These are phyloP conservation scores for Fusarium siculi DNA, from an alignment of 2,329 filamentous ascomycete species.

Conservation along the genomic window DNA sequence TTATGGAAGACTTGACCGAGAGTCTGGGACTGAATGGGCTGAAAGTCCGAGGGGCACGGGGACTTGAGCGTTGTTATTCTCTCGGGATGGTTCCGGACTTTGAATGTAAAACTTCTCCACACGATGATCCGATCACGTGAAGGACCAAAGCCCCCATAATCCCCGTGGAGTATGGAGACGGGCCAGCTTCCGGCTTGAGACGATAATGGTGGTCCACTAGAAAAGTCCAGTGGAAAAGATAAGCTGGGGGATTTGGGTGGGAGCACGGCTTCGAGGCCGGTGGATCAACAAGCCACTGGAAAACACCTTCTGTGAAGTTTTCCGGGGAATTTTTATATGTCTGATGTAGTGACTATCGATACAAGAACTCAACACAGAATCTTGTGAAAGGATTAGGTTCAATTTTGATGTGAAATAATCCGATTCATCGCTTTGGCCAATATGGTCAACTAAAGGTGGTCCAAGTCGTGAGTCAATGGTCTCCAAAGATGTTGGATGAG, in stretches of 20 bases:
- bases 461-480: not conserved
- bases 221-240: not conserved
- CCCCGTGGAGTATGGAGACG: constrained; percentile 10
- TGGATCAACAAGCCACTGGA: not conserved
- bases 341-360: not conserved
- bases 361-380: not conserved
- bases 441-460: not conserved
- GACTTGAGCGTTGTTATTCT: constrained; percentile 31
- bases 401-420: not conserved
- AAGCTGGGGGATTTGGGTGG: not conserved
- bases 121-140: constrained; percentile 27
- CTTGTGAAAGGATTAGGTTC: not conserved
- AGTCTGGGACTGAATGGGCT: constrained; percentile 4
- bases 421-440: no score
- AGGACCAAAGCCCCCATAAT: not conserved
- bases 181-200: constrained; percentile 12
- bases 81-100: constrained; percentile 32
- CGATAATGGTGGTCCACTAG: not conserved
- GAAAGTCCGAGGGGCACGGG: constrained; percentile 18
- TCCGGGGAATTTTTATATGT: not conserved
- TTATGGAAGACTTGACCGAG: constrained; percentile 27
- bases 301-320: not conserved
- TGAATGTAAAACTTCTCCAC: not conserved
- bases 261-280: not conserved
- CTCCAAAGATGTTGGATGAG: not conserved